phyloP scores from a whole-genome alignment of 371 early-diverging fungal genomes.

The Zychaea mexicana region DNA sequence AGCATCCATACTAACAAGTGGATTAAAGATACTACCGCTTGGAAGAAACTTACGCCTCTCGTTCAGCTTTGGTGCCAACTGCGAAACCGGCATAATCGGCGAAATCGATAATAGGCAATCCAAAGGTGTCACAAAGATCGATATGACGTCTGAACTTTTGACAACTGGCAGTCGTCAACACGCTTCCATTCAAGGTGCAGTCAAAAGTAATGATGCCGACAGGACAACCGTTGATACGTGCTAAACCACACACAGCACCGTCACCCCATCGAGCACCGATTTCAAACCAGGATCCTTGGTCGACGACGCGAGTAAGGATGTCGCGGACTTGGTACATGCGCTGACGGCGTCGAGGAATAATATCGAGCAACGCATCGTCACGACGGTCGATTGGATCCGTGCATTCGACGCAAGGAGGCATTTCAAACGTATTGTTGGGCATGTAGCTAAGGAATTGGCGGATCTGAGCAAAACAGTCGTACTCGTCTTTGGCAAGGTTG shows the following conservation, averaged over 20 bases:
- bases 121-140: conserved; percentile 49
- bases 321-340: conserved; percentile 45
- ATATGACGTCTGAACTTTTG: conserved; percentile 49
- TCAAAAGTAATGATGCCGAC: conserved; percentile 47
- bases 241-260: conserved; percentile 48
- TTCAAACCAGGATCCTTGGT: conserved; percentile 44
- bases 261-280: conserved; percentile 50
- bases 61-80: conserved; percentile 44
- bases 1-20: too few species aligned
- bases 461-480: conserved; percentile 44
- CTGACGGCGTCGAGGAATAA: conserved; percentile 44
- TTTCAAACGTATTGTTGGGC: conserved; percentile 27
- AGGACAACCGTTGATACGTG: conserved; percentile 36
- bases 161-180: conserved; percentile 35
- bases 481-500: conserved; percentile 36
- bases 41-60: conserved; percentile 42
- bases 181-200: conserved; percentile 39
- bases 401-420: conserved; percentile 23
- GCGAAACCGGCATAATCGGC: conserved; percentile 52
- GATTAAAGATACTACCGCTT: too few species aligned
- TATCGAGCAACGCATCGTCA: conserved; percentile 34
- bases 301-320: conserved; percentile 34
- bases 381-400: conserved; percentile 30
- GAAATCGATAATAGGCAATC: conserved; percentile 45
- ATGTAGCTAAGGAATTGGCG: conserved; percentile 39